Evolutionary conservation across 2,329 filamentous ascomycete genomes (phyloP), one percentile per base, ranked within the genome.

Genomic region (Aureobasidium pullulans): DNA sequence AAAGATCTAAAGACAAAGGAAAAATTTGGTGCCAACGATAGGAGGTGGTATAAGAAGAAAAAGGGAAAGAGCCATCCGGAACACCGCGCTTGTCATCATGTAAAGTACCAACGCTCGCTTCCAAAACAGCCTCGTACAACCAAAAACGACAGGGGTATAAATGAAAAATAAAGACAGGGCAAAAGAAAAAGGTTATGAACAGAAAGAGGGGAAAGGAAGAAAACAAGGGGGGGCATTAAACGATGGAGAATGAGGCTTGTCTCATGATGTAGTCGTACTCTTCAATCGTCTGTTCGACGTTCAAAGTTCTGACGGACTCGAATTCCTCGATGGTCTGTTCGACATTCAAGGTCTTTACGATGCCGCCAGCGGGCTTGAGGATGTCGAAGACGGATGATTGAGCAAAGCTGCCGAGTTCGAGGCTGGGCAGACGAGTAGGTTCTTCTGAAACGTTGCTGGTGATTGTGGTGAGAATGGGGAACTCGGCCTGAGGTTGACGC

Each of bases 61-160:
- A 43, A 16, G 23, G 23, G 23, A 23, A 42, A 16, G n/a, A 42
- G 47, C 47, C 47, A 49, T 37, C 47, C 47, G 48, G 36, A 52
- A 52, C 48, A 40, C 48, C 48, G 48, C 48, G 48, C 48, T 52
- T 40, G 36, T 52, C 48, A 52, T 52, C 19, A 52, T 52, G 48
- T 52, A 39, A 13, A 52, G 40, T 36, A 39, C 48, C 48, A 31
- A 52, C 48, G 48, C 47, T 50, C 48, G 10, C 15, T 40, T 39
- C 36, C 48, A 19, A 56, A 56, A 46, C 15, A 56, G 40, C n/a
- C 23, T 23, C 23, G 23, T 37, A 50, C n/a, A 16, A 56, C 28
- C 44, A 29, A 23, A 56, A 44, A 46, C n/a, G 31, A 46, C 10
- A 23, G 52, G 52, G 37, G 49, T 56, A 56, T 56, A 56, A 40